Percentiles rank a stretch among this genome's conserved stretches.
Evolutionary conservation across 257 asterid genomes (phyloP).

Genomic region (Ehretia macrophylla): DNA sequence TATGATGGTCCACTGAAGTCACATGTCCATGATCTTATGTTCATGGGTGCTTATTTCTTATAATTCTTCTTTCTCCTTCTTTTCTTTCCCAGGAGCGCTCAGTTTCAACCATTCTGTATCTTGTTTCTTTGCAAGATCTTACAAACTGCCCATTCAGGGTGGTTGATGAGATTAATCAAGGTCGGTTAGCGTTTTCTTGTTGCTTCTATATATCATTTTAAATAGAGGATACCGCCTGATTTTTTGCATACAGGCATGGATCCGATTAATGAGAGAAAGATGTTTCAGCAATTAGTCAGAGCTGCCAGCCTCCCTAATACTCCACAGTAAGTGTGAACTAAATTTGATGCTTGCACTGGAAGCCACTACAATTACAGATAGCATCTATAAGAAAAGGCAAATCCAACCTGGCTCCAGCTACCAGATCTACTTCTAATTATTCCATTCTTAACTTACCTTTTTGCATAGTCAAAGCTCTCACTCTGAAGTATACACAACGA

Average conservation of each 20-base stretch:
- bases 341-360: not conserved
- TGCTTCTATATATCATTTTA: not conserved
- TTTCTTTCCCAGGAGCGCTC: slow-evolving; percentile 70
- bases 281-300: slow-evolving; percentile 95
- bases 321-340: slow-evolving; percentile 62
- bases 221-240: slow-evolving; percentile 2
- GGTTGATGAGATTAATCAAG: slow-evolving; percentile 98
- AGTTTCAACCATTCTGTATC: slow-evolving; percentile 94
- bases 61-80: not conserved
- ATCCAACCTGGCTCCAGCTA: no score
- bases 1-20: slow-evolving; percentile 28
- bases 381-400: no score
- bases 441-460: no score
- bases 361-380: not conserved
- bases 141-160: slow-evolving; percentile 97
- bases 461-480: no score
- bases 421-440: no score
- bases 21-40: slow-evolving; percentile 16
- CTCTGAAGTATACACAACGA: no score
- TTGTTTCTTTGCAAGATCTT: slow-evolving; percentile 92
- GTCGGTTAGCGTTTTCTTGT: slow-evolving; percentile 36
- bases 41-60: slow-evolving; percentile 26
- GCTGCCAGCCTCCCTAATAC: slow-evolving; percentile 93
- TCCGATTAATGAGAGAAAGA: slow-evolving; percentile 93
- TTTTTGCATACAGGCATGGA: slow-evolving; percentile 72